phyloP scores from a whole-genome alignment of 108 stramenopile species.

The Aurantiochytrium sp. region DNA sequence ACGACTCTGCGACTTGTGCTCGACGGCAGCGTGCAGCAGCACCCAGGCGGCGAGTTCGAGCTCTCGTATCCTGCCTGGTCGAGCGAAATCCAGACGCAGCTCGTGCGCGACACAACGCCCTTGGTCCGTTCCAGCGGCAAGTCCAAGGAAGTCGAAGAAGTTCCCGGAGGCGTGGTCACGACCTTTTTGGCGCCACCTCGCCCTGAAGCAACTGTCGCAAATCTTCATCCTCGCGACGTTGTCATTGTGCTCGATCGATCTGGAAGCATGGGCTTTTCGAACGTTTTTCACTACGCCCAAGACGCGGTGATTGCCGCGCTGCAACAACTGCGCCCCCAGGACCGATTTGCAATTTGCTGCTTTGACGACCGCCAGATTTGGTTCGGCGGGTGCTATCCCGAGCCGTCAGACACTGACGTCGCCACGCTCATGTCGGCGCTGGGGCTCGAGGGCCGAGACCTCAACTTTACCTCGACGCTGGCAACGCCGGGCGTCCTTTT shows the following conservation, averaged over 20 bases:
- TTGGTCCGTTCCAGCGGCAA: not conserved
- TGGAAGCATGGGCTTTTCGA: not conserved
- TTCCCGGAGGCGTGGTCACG: not conserved
- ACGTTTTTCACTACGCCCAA: not conserved
- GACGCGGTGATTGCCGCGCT: not conserved
- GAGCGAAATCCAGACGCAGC: not conserved
- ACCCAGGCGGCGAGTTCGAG: not conserved
- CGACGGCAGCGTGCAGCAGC: no score
- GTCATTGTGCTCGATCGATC: not conserved
- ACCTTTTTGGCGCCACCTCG: not conserved
- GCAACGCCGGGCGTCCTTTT: not conserved
- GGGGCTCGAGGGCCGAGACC: not conserved
- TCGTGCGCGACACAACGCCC: not conserved
- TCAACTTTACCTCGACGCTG: not conserved
- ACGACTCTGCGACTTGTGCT: no score
- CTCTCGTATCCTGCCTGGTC: not conserved
- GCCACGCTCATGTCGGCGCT: not conserved
- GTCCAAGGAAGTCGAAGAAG: not conserved
- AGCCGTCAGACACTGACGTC: not conserved
- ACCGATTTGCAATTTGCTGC: not conserved
- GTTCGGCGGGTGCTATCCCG: not conserved
- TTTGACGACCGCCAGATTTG: constrained; percentile 15
- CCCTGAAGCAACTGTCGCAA: not conserved
- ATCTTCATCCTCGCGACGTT: not conserved
- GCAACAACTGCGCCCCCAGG: not conserved